A percentile compares a stretch with the other conserved stretches of the same genome.
These are phyloP conservation scores for Pecoramyces ruminantium DNA, from an alignment of 192 early-diverging fungal species.

Conservation along the genomic window DNA sequence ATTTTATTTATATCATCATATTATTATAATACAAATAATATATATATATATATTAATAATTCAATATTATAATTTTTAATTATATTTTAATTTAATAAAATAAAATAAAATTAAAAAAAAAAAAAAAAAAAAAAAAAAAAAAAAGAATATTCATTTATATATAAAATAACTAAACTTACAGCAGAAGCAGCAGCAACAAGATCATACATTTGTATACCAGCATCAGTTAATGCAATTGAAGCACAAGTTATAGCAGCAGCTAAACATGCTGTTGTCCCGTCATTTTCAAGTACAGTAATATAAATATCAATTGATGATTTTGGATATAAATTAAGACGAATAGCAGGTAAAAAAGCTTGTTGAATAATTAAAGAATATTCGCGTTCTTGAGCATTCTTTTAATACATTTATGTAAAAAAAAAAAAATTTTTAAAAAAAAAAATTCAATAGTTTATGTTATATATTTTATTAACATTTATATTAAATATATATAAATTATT, in stretches of 20 bases:
- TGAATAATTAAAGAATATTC: neutral
- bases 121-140: neutral
- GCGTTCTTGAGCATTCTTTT: neutral
- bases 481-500: no score
- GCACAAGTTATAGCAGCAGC: slow-evolving; percentile 46
- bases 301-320: slow-evolving; percentile 58
- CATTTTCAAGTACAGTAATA: slow-evolving; percentile 51
- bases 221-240: slow-evolving; percentile 49
- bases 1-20: no score
- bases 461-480: no score
- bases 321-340: slow-evolving; percentile 50
- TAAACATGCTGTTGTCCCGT: slow-evolving; percentile 44
- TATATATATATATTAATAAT: no score
- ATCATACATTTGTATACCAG: slow-evolving; percentile 74
- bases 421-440: no score
- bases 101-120: no score
- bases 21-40: no score
- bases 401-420: no score
- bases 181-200: slow-evolving; percentile 55
- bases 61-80: no score
- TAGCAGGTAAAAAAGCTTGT: slow-evolving; percentile 10
- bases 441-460: no score
- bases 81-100: no score
- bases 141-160: no score
- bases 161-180: slow-evolving; percentile 16